phyloP scores from a whole-genome alignment of 805 yeast species.

The Pichia pseudocactophila region DNA sequence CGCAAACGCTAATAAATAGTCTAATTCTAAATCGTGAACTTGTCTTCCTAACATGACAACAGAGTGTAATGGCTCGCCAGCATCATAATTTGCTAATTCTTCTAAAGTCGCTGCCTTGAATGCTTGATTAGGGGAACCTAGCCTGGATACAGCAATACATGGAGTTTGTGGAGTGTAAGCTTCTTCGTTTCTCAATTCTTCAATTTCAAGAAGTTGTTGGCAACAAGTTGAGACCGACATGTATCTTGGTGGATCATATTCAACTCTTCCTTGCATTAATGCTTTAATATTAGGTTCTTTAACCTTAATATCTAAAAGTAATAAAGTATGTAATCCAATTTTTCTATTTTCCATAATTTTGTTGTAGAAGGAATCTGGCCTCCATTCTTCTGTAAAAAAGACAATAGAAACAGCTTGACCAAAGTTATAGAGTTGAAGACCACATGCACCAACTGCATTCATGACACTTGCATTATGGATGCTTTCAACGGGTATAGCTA shows the following conservation, averaged over 20 bases:
- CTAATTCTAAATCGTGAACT: slow-evolving; percentile 88
- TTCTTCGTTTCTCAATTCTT: slow-evolving; percentile 61
- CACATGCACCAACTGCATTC: slow-evolving; percentile 99
- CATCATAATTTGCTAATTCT: slow-evolving; percentile 72
- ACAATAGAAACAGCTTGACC: slow-evolving; percentile 98
- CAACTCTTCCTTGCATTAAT: slow-evolving; percentile 83
- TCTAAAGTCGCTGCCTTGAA: slow-evolving; percentile 79
- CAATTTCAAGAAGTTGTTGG: slow-evolving; percentile 78
- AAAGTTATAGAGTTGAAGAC: slow-evolving; percentile 86
- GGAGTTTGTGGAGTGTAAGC: slow-evolving; percentile 87
- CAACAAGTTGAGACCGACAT: slow-evolving; percentile 91
- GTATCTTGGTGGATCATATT: slow-evolving; percentile 95
- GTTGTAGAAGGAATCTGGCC: slow-evolving; percentile 90
- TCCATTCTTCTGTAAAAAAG: slow-evolving; percentile 91
- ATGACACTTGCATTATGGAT: slow-evolving; percentile 94
- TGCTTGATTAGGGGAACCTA: slow-evolving; percentile 77
- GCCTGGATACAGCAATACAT: slow-evolving; percentile 84
- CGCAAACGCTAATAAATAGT: slow-evolving; percentile 70
- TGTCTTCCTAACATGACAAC: slow-evolving; percentile 85
- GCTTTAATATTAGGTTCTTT: slow-evolving; percentile 94
- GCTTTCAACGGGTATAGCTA: slow-evolving; percentile 66
- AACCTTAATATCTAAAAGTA: slow-evolving; percentile 86
- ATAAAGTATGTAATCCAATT: slow-evolving; percentile 85
- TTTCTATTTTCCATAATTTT: slow-evolving; percentile 82
- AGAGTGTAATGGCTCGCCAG: slow-evolving; percentile 93